Evolutionary conservation across 1,284 basidiomycete genomes (phyloP).

Genomic region (Tetrapyrgos nigripes): DNA sequence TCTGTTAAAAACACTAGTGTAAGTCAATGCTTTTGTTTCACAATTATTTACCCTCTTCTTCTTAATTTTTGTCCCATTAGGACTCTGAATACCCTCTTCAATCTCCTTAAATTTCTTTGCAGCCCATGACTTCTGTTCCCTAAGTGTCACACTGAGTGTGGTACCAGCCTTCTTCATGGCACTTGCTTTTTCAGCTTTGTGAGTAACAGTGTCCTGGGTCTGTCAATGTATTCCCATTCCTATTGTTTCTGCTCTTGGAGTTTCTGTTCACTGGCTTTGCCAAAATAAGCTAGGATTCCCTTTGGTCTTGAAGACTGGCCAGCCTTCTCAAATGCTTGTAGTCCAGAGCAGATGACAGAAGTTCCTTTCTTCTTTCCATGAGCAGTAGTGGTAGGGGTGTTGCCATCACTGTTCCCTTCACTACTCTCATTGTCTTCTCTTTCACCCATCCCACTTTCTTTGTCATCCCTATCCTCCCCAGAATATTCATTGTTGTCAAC

Average conservation of each 20-base stretch:
- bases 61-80: conserved; percentile 21
- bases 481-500: no score
- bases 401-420: not conserved
- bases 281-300: no score
- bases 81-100: conserved; percentile 19
- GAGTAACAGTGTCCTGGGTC: not conserved
- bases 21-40: not conserved
- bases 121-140: conserved; percentile 17
- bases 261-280: no score
- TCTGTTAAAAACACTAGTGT: not conserved
- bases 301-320: no score
- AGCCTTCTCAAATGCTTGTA: no score
- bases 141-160: not conserved
- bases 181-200: not conserved
- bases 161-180: not conserved
- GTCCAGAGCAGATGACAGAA: no score
- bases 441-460: no score
- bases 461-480: no score
- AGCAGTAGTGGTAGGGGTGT: not conserved
- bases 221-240: not conserved
- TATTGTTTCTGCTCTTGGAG: not conserved
- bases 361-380: not conserved
- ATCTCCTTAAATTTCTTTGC: conserved; percentile 20
- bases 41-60: not conserved
- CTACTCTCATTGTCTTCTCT: not conserved